Evolutionary conservation across 2,329 filamentous ascomycete genomes (phyloP).

Genomic region (Akanthomyces dipterigenus): DNA sequence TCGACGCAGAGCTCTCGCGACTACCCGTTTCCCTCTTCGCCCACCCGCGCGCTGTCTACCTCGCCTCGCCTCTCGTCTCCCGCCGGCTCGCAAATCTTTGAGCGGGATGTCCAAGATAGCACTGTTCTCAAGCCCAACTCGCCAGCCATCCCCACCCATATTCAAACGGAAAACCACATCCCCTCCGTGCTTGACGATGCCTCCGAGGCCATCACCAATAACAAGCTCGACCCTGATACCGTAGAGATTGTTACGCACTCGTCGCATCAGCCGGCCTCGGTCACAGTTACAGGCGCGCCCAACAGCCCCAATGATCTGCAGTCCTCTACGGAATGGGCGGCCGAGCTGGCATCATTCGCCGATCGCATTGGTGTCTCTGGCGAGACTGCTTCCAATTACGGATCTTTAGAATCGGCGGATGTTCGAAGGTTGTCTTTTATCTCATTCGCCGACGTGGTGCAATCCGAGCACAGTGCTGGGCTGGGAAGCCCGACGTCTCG

Average conservation of each 20-base stretch:
- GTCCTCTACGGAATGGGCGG: slow-evolving; percentile 44
- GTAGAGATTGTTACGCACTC: slow-evolving; percentile 90
- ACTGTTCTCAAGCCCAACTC: slow-evolving; percentile 61
- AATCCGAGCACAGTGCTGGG: slow-evolving; percentile 66
- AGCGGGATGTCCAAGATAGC: slow-evolving; percentile 87
- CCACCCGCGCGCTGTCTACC: slow-evolving; percentile 57
- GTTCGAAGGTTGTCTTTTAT: slow-evolving; percentile 87
- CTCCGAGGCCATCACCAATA: slow-evolving; percentile 84
- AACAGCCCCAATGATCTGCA: slow-evolving; percentile 32
- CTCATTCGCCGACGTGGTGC: slow-evolving; percentile 92
- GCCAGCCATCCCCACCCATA: slow-evolving; percentile 85
- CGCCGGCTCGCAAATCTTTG: slow-evolving; percentile 77
- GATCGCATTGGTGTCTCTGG: slow-evolving; percentile 36
- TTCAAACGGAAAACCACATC: slow-evolving; percentile 90
- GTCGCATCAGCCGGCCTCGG: slow-evolving; percentile 71
- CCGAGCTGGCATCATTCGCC: slow-evolving; percentile 50
- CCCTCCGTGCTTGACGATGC: slow-evolving; percentile 87
- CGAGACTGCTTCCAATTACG: slow-evolving; percentile 69
- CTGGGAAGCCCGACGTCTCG: slow-evolving; percentile 46
- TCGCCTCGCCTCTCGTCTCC: slow-evolving; percentile 75
- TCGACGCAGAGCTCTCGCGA: slow-evolving; percentile 33
- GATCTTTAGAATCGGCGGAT: slow-evolving; percentile 66
- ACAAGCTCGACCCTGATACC: slow-evolving; percentile 73
- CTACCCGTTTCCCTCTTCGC: slow-evolving; percentile 48
- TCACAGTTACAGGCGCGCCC: slow-evolving; percentile 51